Conservation (phyloP, 1,139 yeast species). For the Protomyces inundatus region DNA sequence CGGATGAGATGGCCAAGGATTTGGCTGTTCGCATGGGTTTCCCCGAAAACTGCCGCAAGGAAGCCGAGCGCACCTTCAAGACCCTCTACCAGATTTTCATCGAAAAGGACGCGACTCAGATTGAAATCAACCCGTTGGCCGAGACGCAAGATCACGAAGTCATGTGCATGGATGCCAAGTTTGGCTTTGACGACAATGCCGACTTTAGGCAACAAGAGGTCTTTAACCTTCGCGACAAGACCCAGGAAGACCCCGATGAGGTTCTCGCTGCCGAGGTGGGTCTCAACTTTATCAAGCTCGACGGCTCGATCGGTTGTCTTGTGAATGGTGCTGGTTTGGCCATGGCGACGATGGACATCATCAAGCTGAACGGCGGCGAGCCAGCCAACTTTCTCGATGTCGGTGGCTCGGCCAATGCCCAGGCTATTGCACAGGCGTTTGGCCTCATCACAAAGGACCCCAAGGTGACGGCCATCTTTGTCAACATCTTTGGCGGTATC, state of each 20-base stretch:
- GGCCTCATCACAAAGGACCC: conserved; percentile 84
- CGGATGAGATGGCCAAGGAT: conserved; percentile 66
- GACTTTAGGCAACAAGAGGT: conserved; percentile 91
- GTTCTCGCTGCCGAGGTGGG: conserved; percentile 85
- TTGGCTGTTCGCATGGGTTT: conserved; percentile 80
- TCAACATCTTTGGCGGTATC: conserved; percentile 98
- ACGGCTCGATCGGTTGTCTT: conserved; percentile 92
- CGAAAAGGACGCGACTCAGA: conserved; percentile 94
- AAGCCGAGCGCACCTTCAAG: conserved; percentile 82
- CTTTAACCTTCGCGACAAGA: conserved; percentile 90
- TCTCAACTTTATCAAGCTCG: conserved; percentile 92
- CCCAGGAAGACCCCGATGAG: conserved; percentile 98
- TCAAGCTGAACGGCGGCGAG: conserved; percentile 95
- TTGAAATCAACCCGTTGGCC: conserved; percentile 95
- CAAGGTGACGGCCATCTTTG: conserved; percentile 91
- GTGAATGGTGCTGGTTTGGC: conserved; percentile 99
- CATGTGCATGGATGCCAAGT: conserved; percentile 98
- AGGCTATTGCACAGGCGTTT: conserved; percentile 95
- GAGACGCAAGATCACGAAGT: conserved; percentile 89
- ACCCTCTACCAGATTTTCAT: conserved; percentile 81
- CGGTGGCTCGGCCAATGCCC: conserved; percentile 99
- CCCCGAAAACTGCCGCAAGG: conserved; percentile 68
- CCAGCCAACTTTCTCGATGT: conserved; percentile 99
- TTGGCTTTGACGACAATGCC: conserved; percentile 96
- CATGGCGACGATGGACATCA: conserved; percentile 99